Conservation (phyloP, 345 rosid species). For the Mercurialis annua region DNA sequence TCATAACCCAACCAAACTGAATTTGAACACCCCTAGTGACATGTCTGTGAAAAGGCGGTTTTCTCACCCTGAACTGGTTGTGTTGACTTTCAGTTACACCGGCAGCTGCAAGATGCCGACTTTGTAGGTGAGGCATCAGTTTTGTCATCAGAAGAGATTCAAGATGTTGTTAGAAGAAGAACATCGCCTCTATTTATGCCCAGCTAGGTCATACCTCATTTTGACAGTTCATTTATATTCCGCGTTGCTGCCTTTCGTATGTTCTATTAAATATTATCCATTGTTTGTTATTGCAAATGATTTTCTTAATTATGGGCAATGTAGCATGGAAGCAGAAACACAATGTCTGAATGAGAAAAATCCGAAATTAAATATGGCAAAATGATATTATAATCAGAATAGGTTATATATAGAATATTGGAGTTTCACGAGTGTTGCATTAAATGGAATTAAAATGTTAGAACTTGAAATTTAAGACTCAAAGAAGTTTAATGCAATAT, state of each 20-base stretch:
- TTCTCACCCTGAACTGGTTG: not conserved
- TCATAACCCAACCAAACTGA: too few relatives aligned
- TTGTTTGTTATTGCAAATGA: not conserved
- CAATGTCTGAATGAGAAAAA: too few relatives aligned
- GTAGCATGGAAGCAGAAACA: too few relatives aligned
- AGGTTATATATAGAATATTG: too few relatives aligned
- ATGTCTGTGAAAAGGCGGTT: too few relatives aligned
- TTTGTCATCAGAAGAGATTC: slow-evolving; percentile 55
- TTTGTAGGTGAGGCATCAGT: slow-evolving; percentile 55
- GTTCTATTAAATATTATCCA: not conserved
- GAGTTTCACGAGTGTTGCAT: too few relatives aligned
- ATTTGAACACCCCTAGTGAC: too few relatives aligned
- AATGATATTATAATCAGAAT: too few relatives aligned
- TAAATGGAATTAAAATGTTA: too few relatives aligned
- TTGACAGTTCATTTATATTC: not conserved
- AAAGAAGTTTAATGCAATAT: too few relatives aligned
- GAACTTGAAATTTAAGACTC: too few relatives aligned
- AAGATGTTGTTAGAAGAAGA: slow-evolving; percentile 58
- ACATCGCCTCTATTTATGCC: slow-evolving; percentile 58
- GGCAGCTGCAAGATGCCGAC: slow-evolving; percentile 51
- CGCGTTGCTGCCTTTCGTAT: not conserved
- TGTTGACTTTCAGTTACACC: slow-evolving; percentile 46
- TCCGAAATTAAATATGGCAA: too few relatives aligned
- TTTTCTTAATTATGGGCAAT: not conserved
- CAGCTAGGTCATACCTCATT: slow-evolving; percentile 18